A percentile compares a stretch with the other conserved stretches of the same genome.
Evolutionary conservation across 2,329 filamentous ascomycete species (phyloP).

Genomic region (Nannizzia gypsea): DNA sequence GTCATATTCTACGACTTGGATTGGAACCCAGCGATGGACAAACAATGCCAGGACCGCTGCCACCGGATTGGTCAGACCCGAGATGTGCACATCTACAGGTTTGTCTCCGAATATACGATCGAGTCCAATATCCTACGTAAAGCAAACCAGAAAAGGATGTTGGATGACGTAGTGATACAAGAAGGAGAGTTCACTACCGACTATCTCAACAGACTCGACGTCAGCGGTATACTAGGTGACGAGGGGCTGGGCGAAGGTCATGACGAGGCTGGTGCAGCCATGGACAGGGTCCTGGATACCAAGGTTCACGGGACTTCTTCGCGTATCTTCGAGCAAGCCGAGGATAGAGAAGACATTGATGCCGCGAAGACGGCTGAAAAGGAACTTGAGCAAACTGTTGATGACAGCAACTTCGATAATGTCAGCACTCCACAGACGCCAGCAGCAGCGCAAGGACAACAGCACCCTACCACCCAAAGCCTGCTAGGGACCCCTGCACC

Average conservation of each 20-base stretch:
- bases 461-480: slow-evolving; percentile 15
- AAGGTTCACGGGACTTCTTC: slow-evolving; percentile 54
- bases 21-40: slow-evolving; percentile 99
- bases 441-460: slow-evolving; percentile 12
- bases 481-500: slow-evolving; percentile 28
- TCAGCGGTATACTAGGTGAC: slow-evolving; percentile 55
- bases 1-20: slow-evolving; percentile 99
- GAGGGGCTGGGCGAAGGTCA: slow-evolving; percentile 47
- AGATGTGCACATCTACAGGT: slow-evolving; percentile 94
- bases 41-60: slow-evolving; percentile 94
- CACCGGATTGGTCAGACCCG: slow-evolving; percentile 96
- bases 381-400: slow-evolving; percentile 63
- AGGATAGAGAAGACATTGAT: slow-evolving; percentile 82
- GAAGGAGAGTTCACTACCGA: slow-evolving; percentile 97
- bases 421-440: slow-evolving; percentile 31
- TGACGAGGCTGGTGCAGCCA: slow-evolving; percentile 65
- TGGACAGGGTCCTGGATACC: slow-evolving; percentile 72
- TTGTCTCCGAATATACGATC: slow-evolving; percentile 87
- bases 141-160: slow-evolving; percentile 91
- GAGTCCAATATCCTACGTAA: slow-evolving; percentile 97
- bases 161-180: slow-evolving; percentile 96
- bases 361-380: slow-evolving; percentile 80
- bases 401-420: slow-evolving; percentile 77
- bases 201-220: slow-evolving; percentile 69
- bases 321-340: slow-evolving; percentile 72